These are phyloP conservation scores for Udeniomyces megalosporus DNA, from an alignment of 768 basidiomycete genomes.

Conservation along the genomic window DNA sequence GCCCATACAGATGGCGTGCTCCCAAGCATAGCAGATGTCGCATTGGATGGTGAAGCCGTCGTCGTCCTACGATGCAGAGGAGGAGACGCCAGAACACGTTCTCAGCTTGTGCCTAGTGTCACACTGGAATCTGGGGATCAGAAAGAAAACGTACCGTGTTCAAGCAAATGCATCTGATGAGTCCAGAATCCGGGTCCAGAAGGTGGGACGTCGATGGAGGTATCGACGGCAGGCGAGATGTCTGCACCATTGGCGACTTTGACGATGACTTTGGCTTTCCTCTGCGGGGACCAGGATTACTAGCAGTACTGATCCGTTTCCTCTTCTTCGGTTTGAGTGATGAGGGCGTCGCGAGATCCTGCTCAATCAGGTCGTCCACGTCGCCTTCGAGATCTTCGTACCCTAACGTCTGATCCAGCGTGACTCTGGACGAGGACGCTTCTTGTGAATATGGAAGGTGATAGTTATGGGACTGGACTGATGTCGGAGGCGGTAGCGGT, in stretches of 20 bases:
- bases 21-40: conserved; percentile 67
- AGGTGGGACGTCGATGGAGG: not conserved
- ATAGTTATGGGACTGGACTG: not conserved
- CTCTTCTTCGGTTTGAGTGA: not conserved
- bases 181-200: conserved; percentile 6
- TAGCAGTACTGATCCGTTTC: conserved; percentile 3
- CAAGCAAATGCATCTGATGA: conserved; percentile 51
- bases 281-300: not conserved
- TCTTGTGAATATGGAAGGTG: not conserved
- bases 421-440: not conserved
- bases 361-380: not conserved
- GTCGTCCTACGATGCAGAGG: conserved; percentile 35
- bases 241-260: not conserved
- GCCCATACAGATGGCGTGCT: conserved; percentile 54
- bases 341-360: not conserved
- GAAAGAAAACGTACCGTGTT: conserved; percentile 5
- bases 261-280: conserved; percentile 2
- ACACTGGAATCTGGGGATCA: too few relatives aligned
- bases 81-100: not conserved
- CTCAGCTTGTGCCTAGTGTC: too few relatives aligned
- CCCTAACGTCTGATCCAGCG: not conserved
- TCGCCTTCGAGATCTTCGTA: not conserved
- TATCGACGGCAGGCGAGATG: not conserved
- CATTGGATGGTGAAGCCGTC: conserved; percentile 77
- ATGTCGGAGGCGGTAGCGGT: not conserved